Base-by-base conservation (phyloP, 805 yeast species). In the Wilhelminamyces savonicus region DNA sequence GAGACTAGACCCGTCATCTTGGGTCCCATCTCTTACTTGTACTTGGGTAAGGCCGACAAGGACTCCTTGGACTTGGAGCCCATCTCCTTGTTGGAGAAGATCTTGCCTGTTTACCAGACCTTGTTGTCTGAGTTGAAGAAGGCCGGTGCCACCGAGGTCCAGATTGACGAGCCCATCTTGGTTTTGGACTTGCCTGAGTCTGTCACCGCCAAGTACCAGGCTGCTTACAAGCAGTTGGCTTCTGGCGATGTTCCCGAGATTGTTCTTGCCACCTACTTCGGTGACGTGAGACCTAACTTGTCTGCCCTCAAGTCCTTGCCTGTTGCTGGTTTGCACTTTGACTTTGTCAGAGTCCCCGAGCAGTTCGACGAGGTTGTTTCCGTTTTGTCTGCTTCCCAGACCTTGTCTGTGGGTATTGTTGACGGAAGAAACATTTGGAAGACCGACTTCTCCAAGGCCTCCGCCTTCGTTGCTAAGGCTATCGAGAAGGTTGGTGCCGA, bases 341-440 rank as follows among this genome's bases (percentile, higher is more conserved):
- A 92, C 73, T 85, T 86, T 52, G 90, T 78, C 64, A 87, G 97
- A 75, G 82, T 77, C 49, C 95, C 97, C 55, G 95, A 85, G 65
- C 98, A 92, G 76, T 78, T 92, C 46, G 90, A 85, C 35, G 84
- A 77, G 34, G 94, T 84, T 50, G 66, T 74, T 38, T 67, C 74
- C 35, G 69, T 82, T 53, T 66, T 90, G 36, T 59, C 71, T 45
- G 74, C 69, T 42, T 67, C 76, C 44, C 95, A 92, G 74, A 68
- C 72, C 42, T 73, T 92, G 57, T 90, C 97, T 40, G 95, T 82
- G 46, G 98, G 98, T 85, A 76, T 92, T 52, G 88, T 92, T 55
- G 94, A 87, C 56, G 98, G 98, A 71, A 87, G 98, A 78, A 92
- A 92, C 81, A 86, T 92, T 70, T 92, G 98, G 98, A 92, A 92